phyloP scores from a whole-genome alignment of 2,329 filamentous ascomycete species.

The Ophiosphaerella herpotricha region DNA sequence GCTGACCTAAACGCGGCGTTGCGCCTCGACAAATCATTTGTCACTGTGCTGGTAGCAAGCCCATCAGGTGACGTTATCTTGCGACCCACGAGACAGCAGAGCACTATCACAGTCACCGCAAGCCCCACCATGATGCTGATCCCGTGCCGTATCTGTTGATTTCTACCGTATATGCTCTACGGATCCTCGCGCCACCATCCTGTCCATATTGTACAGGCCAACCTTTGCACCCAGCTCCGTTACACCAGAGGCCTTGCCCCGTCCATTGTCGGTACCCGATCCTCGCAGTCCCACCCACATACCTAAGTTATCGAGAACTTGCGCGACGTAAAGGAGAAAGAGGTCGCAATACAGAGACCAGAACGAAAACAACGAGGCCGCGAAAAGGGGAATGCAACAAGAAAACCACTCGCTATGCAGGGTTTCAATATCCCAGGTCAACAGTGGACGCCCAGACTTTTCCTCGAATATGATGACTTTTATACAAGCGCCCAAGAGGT shows the following conservation, averaged over 20 bases:
- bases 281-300: slow-evolving; percentile 30
- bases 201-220: slow-evolving; percentile 21
- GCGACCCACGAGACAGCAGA: slow-evolving; percentile 2
- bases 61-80: slow-evolving; percentile 32
- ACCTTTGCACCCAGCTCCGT: slow-evolving; percentile 19
- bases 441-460: slow-evolving; percentile 43
- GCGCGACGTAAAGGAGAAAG: slow-evolving; percentile 31
- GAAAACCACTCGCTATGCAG: slow-evolving; percentile 47
- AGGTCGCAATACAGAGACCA: slow-evolving; percentile 26
- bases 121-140: slow-evolving; percentile 1
- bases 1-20: not conserved
- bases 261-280: slow-evolving; percentile 19
- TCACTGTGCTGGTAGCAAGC: not conserved
- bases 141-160: slow-evolving; percentile 11
- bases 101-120: slow-evolving; percentile 3
- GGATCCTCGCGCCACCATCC: slow-evolving; percentile 12
- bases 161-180: slow-evolving; percentile 14
- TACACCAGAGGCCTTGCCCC: slow-evolving; percentile 21
- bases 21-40: not conserved
- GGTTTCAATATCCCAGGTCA: slow-evolving; percentile 33
- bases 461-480: slow-evolving; percentile 43
- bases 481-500: slow-evolving; percentile 43
- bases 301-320: slow-evolving; percentile 32
- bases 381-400: slow-evolving; percentile 38
- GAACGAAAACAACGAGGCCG: slow-evolving; percentile 33